Base-by-base conservation (phyloP, 2,329 filamentous ascomycete species). In the Aspergillus sp. region DNA sequence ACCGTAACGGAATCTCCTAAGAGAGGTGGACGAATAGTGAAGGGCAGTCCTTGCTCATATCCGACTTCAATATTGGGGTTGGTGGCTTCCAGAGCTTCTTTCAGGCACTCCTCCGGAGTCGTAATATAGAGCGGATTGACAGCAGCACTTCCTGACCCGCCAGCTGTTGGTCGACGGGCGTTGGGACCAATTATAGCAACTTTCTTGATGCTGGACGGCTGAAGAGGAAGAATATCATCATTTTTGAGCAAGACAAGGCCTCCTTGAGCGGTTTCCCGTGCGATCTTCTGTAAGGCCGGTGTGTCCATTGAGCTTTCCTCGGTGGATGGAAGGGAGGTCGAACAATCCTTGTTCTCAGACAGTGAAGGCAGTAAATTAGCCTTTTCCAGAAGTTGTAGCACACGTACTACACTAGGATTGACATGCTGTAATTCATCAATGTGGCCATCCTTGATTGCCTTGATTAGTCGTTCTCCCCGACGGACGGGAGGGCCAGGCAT, bases 161-260 rank as follows among this genome's bases (percentile, higher is more conserved):
- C 51, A 4, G 56, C 56, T 6, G 55, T 52, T 20, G 56, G 51
- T 11, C 31, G 39, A 5, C 45, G 47, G 1, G 59, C 59, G 31
- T 56, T 54, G 10, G 29, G 29, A 9, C 59, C 59, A 29, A 61
- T 51, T 4, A 61, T 32, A 10, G 56, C 56, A 45, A 59, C 45
- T 32, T 47, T 53, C 11, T 49, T 29, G n/a, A 56, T 14, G 18
- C 29, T 24, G 10, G 24, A 14, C 3, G 29, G 52, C 9, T n/a
- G 29, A 2, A 62, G 31, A 2, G 60, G 60, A 12, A 62, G 45
- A 2, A 60, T 14, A 4, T 14, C 51, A 5, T 52, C 57, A 32
- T 59, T 59, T 20, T 59, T 59, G 4, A 59, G 49, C n/a, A 58
- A 42, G 11, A 58, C 56, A 6, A 58, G 42, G 4, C 56, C 56